Percentiles rank a stretch among this genome's conserved stretches.
These are phyloP conservation scores for Termitomyces sp. DNA, from an alignment of 1,284 basidiomycete species.

Conservation along the genomic window DNA sequence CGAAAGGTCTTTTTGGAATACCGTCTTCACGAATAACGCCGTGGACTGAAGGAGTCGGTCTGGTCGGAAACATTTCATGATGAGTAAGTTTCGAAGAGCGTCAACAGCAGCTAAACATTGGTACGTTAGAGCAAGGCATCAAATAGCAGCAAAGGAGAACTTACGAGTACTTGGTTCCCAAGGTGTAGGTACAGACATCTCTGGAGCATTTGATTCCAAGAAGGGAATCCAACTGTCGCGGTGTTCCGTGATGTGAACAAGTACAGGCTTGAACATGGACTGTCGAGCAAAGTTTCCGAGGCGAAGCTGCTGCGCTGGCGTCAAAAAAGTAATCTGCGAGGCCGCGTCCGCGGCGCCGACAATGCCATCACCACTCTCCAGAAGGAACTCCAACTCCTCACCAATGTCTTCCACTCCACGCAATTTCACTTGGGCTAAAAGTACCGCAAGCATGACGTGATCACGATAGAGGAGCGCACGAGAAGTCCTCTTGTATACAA, in stretches of 20 bases:
- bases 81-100: conserved; percentile 69
- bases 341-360: conserved; percentile 35
- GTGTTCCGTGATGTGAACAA: conserved; percentile 61
- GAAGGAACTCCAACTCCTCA: conserved; percentile 85
- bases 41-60: conserved; percentile 85
- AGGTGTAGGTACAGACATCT: conserved; percentile 66
- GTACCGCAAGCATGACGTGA: conserved; percentile 86
- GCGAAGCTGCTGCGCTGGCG: conserved; percentile 65
- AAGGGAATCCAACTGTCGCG: conserved; percentile 76
- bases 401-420: conserved; percentile 73
- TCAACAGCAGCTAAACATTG: conserved; percentile 58
- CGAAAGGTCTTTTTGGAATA: conserved; percentile 81
- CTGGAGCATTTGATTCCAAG: conserved; percentile 67
- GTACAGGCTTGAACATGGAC: conserved; percentile 74
- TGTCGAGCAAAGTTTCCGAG: conserved; percentile 67
- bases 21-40: conserved; percentile 64
- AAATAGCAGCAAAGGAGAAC: conserved; percentile 28
- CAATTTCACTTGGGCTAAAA: conserved; percentile 87
- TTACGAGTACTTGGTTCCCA: conserved; percentile 74
- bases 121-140: conserved; percentile 16
- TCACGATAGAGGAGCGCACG: conserved; percentile 90
- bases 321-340: conserved; percentile 42
- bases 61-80: conserved; percentile 88
- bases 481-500: conserved; percentile 87
- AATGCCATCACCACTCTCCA: conserved; percentile 81